Percentiles rank a stretch among this genome's conserved stretches.
phyloP scores from a whole-genome alignment of 805 yeast species.

The Groenewaldozyma tartarivorans region DNA sequence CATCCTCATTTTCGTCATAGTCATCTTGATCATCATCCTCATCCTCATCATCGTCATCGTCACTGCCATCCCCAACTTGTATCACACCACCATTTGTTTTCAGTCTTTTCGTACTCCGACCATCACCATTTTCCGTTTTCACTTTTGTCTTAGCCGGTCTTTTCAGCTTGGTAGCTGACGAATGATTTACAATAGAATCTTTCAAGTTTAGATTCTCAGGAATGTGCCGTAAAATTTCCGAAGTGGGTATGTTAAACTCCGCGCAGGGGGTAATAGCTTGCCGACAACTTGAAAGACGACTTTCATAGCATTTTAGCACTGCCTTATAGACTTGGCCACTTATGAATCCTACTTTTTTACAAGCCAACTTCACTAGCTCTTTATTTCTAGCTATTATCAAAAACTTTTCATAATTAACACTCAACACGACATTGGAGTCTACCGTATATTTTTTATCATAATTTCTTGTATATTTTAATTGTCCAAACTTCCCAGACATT shows the following conservation, averaged over 20 bases:
- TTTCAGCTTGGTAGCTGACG: background rate
- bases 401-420: constrained; percentile 57
- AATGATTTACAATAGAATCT: background rate
- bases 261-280: constrained; percentile 23
- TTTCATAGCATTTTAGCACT: constrained; percentile 52
- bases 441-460: constrained; percentile 3
- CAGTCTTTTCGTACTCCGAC: constrained; percentile 8
- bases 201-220: constrained; percentile 9
- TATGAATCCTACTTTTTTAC: constrained; percentile 59
- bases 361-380: constrained; percentile 53
- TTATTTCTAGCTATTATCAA: constrained; percentile 55
- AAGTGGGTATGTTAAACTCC: constrained; percentile 27
- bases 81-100: constrained; percentile 18
- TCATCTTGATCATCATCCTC: constrained; percentile 25
- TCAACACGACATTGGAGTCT: constrained; percentile 32
- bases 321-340: constrained; percentile 55
- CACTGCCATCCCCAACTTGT: constrained; percentile 20
- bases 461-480: background rate
- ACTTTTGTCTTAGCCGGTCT: background rate
- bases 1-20: constrained; percentile 20
- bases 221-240: constrained; percentile 24
- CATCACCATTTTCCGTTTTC: background rate
- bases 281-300: constrained; percentile 28
- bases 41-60: constrained; percentile 26
- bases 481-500: constrained; percentile 1